Conservation (phyloP, 164 flowering plant species). For the Litsea cubeba region DNA sequence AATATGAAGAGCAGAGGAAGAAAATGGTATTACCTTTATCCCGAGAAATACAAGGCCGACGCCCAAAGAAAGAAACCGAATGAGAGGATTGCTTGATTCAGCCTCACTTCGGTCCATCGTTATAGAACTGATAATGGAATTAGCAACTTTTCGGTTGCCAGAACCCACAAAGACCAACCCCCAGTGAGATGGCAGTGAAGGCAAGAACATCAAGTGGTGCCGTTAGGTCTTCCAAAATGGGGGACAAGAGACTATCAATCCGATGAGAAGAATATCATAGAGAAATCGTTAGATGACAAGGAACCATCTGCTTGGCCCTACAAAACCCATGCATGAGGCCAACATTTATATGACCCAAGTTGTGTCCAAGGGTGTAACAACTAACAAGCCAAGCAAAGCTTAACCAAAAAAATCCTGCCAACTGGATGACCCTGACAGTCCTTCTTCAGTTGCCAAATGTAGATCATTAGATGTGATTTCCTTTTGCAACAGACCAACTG, state of each 20-base stretch:
- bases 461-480: not conserved
- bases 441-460: not conserved
- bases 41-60: constrained; percentile 83
- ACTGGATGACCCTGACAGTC: not conserved
- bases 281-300: constrained; percentile 1
- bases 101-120: constrained; percentile 78
- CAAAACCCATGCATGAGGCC: no score
- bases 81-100: constrained; percentile 76
- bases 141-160: constrained; percentile 91
- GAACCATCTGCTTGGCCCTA: not conserved
- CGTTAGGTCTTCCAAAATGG: constrained; percentile 69
- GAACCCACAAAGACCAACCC: constrained; percentile 82
- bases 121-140: constrained; percentile 81
- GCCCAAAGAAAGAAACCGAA: constrained; percentile 73
- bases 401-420: no score
- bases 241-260: constrained; percentile 54
- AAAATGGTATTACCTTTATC: no score
- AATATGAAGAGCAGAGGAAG: no score
- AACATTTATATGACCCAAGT: no score
- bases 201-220: constrained; percentile 87
- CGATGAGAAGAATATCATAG: constrained; percentile 19
- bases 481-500: not conserved
- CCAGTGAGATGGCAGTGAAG: constrained; percentile 83
- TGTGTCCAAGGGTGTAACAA: no score
- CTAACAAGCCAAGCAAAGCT: no score